Base-by-base conservation (phyloP, 371 early-diverging fungal genomes). In the Basidiobolus meristosporus region DNA sequence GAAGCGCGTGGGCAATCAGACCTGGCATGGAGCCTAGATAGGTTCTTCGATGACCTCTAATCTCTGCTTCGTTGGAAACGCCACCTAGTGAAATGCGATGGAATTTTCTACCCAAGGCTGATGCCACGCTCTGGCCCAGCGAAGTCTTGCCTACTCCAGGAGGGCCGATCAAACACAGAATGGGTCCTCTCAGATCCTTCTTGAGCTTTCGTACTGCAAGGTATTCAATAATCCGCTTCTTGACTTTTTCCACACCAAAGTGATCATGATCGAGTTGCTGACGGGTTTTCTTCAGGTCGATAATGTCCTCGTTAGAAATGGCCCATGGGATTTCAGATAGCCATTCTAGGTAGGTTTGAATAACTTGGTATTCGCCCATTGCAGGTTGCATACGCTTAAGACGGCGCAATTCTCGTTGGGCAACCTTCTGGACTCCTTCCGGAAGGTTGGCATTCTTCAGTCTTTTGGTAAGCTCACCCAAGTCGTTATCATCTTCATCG, bases 1-100 rank as follows among this genome's bases (percentile, higher is more conserved):
- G 58, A 36, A 87, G 38, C 0, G 76, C 84, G 43, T 84, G 82
- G n/a, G 85, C 65, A 31, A 90, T 70, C 7, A 81, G 46, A 10
- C 90, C 90, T 2, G 90, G 90, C 60, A 85, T 58, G 15, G 86
- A 76, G 16, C 86, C 90, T 20, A 88, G 72, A 60, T 90, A 90
- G 7, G 90, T 90, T 14, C 88, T 63, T 10, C 88, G 68, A 54
- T 90, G 90, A 0, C 90, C 90, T 21, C 86, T 66, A 46, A 90
- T 81, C 45, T 88, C 88, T 3, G 85, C 80, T 54, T 84, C 88
- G 46, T 90, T 88, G 22, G 82, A 60, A 0, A 90, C 78, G 42
- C 90, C 90, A 16, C 90, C 90, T 17, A 90, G 54, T 0, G 87
- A 70, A 18, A 87, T 73, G 16, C 87, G 69, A 51, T 84, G 69